phyloP scores from a whole-genome alignment of 345 rosid species.

The Brassica rapa region DNA sequence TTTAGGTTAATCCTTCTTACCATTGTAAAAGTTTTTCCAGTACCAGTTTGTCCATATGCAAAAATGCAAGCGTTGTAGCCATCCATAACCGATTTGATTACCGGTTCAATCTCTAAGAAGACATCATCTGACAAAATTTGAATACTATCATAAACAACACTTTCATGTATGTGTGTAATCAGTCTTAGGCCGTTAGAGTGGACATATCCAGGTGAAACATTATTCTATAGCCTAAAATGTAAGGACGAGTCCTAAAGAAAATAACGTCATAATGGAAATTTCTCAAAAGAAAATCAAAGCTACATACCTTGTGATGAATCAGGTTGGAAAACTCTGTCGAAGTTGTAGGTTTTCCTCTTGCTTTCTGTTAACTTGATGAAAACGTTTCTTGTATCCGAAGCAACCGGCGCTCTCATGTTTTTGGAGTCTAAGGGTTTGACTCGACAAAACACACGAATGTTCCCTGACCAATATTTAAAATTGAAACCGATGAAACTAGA shows the following conservation, averaged over 20 bases:
- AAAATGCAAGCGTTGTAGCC: slow-evolving; percentile 88
- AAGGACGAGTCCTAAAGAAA: too few species aligned
- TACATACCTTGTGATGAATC: slow-evolving; percentile 67
- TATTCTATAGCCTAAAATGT: background rate
- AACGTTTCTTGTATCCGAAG: slow-evolving; percentile 53
- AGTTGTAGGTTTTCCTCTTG: slow-evolving; percentile 55
- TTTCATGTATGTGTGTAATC: background rate
- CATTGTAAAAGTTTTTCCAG: slow-evolving; percentile 86
- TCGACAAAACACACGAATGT: slow-evolving; percentile 82
- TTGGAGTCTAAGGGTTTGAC: slow-evolving; percentile 50
- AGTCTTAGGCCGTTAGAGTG: background rate
- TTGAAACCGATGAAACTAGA: background rate
- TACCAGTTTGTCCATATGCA: slow-evolving; percentile 84
- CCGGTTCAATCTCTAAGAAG: slow-evolving; percentile 77
- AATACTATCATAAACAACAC: slow-evolving; percentile 20
- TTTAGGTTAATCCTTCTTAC: slow-evolving; percentile 36
- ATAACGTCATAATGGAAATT: background rate
- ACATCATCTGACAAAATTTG: slow-evolving; percentile 59
- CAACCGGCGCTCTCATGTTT: slow-evolving; percentile 43
- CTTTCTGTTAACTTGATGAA: slow-evolving; percentile 46
- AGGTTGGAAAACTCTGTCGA: slow-evolving; percentile 68
- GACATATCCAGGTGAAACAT: background rate
- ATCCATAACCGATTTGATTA: slow-evolving; percentile 71
- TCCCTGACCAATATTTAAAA: slow-evolving; percentile 28
- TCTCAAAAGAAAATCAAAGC: background rate